These are phyloP conservation scores for Phlebopus sp. DNA, from an alignment of 1,284 basidiomycete species.

Conservation along the genomic window DNA sequence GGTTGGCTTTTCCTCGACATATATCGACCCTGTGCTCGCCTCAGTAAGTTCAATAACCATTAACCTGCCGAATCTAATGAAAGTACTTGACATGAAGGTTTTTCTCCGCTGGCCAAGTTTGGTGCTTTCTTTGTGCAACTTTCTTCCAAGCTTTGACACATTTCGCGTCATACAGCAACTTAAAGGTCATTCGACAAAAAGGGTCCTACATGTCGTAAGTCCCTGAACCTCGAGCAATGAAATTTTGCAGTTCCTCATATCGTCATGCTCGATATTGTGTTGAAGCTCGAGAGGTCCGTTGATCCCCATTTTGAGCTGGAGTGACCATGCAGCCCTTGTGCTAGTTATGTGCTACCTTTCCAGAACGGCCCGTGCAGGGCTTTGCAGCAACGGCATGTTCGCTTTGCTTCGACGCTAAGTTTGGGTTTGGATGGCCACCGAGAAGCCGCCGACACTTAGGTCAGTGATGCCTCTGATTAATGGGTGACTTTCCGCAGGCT, in stretches of 20 bases:
- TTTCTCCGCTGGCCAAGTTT: background rate
- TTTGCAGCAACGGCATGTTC: background rate
- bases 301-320: too few species aligned
- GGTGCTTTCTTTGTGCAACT: too few species aligned
- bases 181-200: background rate
- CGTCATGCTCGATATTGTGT: too few species aligned
- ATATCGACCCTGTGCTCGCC: background rate
- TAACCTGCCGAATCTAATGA: background rate
- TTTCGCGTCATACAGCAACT: background rate
- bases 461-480: background rate
- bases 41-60: background rate
- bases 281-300: too few species aligned
- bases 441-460: background rate
- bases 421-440: background rate
- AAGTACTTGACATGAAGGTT: too few species aligned
- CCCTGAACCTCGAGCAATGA: background rate
- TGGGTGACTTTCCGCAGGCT: too few species aligned
- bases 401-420: background rate
- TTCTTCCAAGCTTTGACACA: background rate
- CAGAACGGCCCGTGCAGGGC: background rate
- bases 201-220: background rate
- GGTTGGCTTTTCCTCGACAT: too few species aligned
- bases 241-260: too few species aligned
- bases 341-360: background rate
- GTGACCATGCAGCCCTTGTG: background rate